Conservation (phyloP, 352 stramenopile species). For the Globisporangium megalacanthum region DNA sequence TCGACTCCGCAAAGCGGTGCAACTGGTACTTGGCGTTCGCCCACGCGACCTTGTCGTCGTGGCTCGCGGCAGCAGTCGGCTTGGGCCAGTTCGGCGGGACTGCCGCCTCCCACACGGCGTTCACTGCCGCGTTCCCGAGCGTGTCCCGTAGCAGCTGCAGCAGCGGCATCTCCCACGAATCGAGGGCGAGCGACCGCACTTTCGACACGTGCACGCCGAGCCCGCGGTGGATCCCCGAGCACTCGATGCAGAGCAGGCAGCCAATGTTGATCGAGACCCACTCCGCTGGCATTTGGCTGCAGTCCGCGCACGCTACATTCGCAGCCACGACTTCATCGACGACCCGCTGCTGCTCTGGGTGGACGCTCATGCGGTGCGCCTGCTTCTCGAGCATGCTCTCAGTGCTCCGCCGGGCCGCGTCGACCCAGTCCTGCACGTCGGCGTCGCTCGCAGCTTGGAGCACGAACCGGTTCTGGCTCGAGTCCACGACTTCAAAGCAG, state of each 20-base stretch:
- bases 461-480: conserved; percentile 70
- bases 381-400: conserved; percentile 82
- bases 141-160: conserved; percentile 57
- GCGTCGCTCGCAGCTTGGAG: conserved; percentile 67
- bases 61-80: conserved; percentile 31
- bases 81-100: conserved; percentile 50
- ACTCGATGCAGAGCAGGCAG: conserved; percentile 96
- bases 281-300: conserved; percentile 76
- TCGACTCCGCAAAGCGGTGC: conserved; percentile 50
- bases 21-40: conserved; percentile 87
- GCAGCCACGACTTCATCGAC: conserved; percentile 51
- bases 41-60: conserved; percentile 74
- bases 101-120: conserved; percentile 61
- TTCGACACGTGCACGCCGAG: conserved; percentile 97
- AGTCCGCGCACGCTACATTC: conserved; percentile 72
- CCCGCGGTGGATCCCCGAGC: conserved; percentile 94
- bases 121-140: conserved; percentile 66
- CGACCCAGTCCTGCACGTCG: conserved; percentile 80
- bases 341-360: conserved; percentile 70
- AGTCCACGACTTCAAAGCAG: conserved; percentile 84
- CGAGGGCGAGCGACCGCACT: conserved; percentile 88
- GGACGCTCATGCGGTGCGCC: conserved; percentile 72
- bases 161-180: conserved; percentile 85
- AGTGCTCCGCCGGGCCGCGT: conserved; percentile 72
- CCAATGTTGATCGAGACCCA: conserved; percentile 97